A percentile compares a stretch with the other conserved stretches of the same genome.
Evolutionary conservation across 768 basidiomycete genomes (phyloP).

Genomic region (Russula ochroleuca): DNA sequence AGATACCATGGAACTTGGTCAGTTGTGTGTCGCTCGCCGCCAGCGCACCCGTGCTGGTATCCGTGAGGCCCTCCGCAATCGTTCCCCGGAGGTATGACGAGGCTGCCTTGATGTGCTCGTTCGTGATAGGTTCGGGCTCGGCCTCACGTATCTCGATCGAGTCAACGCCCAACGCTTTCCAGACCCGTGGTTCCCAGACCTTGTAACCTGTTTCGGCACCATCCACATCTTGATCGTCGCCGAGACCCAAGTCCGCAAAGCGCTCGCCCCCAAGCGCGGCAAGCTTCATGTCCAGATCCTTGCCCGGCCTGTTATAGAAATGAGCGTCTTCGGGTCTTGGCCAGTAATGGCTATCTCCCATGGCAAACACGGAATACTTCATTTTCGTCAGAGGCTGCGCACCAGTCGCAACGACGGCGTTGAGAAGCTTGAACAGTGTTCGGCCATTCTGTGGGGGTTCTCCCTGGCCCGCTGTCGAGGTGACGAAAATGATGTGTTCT

Average conservation of each 20-base stretch:
- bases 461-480: conserved; percentile 93
- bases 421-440: conserved; percentile 80
- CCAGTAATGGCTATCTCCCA: conserved; percentile 99
- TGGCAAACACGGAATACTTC: conserved; percentile 81
- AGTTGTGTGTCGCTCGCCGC: conserved; percentile 88
- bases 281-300: conserved; percentile 80
- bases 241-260: conserved; percentile 72
- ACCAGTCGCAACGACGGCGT: conserved; percentile 55
- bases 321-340: conserved; percentile 94
- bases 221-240: conserved; percentile 97
- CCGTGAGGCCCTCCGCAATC: conserved; percentile 85
- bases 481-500: conserved; percentile 75
- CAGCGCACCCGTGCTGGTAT: conserved; percentile 84
- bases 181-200: conserved; percentile 86
- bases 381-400: conserved; percentile 59
- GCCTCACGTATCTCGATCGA: conserved; percentile 81
- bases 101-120: conserved; percentile 99
- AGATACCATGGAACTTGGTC: conserved; percentile 97
- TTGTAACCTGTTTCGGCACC: conserved; percentile 96
- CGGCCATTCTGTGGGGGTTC: conserved; percentile 97
- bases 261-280: conserved; percentile 77
- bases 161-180: conserved; percentile 95
- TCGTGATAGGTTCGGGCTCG: conserved; percentile 95
- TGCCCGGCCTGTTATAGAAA: conserved; percentile 96
- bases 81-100: conserved; percentile 92